Conservation (phyloP, 352 stramenopile species). For the Phytophthora macrochlamydospora region DNA sequence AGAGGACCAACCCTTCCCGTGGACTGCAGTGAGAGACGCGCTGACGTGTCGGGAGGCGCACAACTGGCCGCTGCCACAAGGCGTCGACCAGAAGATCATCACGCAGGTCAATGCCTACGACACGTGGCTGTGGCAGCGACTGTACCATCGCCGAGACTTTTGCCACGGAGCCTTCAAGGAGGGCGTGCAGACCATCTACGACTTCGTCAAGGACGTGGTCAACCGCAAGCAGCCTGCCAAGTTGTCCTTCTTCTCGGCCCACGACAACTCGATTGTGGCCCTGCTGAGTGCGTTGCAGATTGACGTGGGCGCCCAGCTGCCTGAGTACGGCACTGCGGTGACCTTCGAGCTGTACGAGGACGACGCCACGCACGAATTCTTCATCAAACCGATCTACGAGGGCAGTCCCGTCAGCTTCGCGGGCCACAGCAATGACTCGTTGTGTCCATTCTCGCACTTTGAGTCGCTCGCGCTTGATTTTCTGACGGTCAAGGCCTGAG, state of each 20-base stretch:
- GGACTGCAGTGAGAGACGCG: constrained; percentile 28
- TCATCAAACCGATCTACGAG: constrained; percentile 50
- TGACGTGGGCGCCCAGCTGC: constrained; percentile 21
- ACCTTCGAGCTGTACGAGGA: constrained; percentile 56
- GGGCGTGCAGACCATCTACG: constrained; percentile 48
- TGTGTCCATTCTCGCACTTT: constrained; percentile 41
- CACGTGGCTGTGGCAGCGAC: constrained; percentile 33
- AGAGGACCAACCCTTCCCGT: neutral
- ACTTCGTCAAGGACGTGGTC: constrained; percentile 28
- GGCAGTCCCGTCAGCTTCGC: constrained; percentile 36
- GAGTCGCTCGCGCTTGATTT: neutral
- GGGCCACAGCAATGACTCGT: constrained; percentile 35
- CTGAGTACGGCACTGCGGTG: constrained; percentile 54
- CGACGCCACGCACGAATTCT: constrained; percentile 28
- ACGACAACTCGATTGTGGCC: constrained; percentile 35
- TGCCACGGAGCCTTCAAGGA: constrained; percentile 24
- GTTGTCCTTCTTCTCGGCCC: constrained; percentile 32
- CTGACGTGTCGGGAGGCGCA: constrained; percentile 33
- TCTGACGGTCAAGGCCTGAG: neutral
- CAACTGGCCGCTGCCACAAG: constrained; percentile 17
- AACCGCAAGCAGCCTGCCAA: constrained; percentile 10
- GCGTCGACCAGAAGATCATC: constrained; percentile 20
- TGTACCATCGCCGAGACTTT: constrained; percentile 26
- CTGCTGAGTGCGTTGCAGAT: constrained; percentile 29
- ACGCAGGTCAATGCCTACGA: constrained; percentile 18